A percentile compares a stretch with the other conserved stretches of the same genome.
Evolutionary conservation across 139 green algal genomes (phyloP).

Genomic region (Trebouxia sp.): DNA sequence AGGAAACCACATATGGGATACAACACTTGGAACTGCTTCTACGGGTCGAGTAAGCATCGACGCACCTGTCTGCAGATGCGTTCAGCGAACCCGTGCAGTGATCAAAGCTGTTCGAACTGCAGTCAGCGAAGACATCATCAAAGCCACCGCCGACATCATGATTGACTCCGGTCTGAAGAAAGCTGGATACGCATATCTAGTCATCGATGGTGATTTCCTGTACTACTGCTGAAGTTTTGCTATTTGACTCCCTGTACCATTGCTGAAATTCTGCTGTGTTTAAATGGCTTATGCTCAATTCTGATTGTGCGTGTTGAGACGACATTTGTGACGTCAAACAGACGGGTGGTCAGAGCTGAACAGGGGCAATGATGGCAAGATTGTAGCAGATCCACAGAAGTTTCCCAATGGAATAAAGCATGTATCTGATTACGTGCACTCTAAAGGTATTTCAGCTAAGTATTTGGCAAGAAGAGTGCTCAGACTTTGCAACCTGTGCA

Average conservation of each 20-base stretch:
- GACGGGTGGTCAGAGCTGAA: conserved; percentile 29
- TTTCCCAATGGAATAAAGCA: conserved; percentile 38
- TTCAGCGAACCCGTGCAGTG: too few species aligned
- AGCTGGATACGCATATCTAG: conserved; percentile 44
- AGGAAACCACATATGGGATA: conserved; percentile 46
- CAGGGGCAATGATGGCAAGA: not conserved
- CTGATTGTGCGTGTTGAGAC: not conserved
- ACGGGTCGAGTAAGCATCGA: conserved; percentile 33
- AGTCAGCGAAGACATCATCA: conserved; percentile 47
- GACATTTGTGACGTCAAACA: not conserved
- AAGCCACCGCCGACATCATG: conserved; percentile 44
- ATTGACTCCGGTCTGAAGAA: conserved; percentile 39
- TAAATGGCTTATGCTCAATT: not conserved
- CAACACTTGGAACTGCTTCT: conserved; percentile 57
- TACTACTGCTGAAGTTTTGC: not conserved
- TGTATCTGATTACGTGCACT: conserved; percentile 47
- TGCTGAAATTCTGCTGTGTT: not conserved
- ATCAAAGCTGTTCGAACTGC: not conserved
- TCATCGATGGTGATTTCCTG: conserved; percentile 38
- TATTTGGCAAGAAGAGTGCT: too few species aligned
- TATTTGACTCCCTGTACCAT: conserved; percentile 1
- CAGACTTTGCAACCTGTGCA: not conserved
- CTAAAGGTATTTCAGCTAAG: conserved; percentile 32
- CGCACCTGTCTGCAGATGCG: too few species aligned
- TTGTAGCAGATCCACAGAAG: conserved; percentile 24